These are phyloP conservation scores for Botryotinia convoluta DNA, from an alignment of 2,329 filamentous ascomycete species.

Conservation along the genomic window DNA sequence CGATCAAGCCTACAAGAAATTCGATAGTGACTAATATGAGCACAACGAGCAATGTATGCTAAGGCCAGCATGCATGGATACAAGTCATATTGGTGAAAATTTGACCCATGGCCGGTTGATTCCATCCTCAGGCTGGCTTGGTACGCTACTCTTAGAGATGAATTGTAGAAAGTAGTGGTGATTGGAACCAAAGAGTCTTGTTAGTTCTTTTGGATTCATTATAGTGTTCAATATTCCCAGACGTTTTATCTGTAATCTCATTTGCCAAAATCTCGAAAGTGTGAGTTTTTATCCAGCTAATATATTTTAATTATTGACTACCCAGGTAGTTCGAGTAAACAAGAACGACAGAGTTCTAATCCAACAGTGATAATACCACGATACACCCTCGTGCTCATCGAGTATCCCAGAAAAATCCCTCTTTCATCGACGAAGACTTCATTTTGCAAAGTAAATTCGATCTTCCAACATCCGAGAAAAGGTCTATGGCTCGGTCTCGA, in stretches of 20 bases:
- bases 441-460: not conserved
- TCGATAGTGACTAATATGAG: accelerated
- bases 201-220: too few relatives aligned
- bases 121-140: too few relatives aligned
- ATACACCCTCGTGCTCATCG: accelerated
- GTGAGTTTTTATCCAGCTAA: not conserved
- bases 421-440: not conserved
- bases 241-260: not conserved
- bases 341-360: not conserved
- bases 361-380: not conserved
- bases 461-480: not conserved
- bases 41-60: not conserved
- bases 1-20: not conserved
- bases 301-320: not conserved
- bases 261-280: too few relatives aligned
- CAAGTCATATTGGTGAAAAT: too few relatives aligned
- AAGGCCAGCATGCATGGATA: not conserved
- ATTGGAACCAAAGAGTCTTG: not conserved
- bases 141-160: accelerated
- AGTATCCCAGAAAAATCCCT: not conserved
- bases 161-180: not conserved
- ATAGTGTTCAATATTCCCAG: not conserved
- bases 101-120: not conserved
- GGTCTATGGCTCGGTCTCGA: not conserved
- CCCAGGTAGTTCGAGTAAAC: not conserved